These are phyloP conservation scores for Gonium pectorale DNA, from an alignment of 139 green algal species.

Conservation along the genomic window DNA sequence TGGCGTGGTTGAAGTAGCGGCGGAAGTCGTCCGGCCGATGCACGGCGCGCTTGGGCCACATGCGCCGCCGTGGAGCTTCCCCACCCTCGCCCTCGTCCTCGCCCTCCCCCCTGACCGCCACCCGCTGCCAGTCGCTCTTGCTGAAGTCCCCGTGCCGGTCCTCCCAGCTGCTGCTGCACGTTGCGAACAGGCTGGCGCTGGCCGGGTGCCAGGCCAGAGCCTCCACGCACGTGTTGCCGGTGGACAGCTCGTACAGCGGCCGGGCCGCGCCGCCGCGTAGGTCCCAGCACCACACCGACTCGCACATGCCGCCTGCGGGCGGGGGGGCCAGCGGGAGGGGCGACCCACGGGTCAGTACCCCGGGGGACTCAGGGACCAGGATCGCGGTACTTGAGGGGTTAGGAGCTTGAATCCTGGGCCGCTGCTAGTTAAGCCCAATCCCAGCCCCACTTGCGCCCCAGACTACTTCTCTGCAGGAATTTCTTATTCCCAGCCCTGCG, in stretches of 20 bases:
- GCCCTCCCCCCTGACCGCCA: neutral
- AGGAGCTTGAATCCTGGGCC: neutral
- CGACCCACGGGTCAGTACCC: too few species aligned
- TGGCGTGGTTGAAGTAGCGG: neutral
- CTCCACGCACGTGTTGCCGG: neutral
- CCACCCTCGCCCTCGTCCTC: neutral
- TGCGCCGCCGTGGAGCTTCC: neutral
- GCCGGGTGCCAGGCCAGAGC: constrained; percentile 16
- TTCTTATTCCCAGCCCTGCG: neutral
- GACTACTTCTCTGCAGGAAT: neutral
- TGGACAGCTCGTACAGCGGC: constrained; percentile 28
- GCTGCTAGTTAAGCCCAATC: neutral
- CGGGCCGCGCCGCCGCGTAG: neutral
- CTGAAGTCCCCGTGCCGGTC: neutral
- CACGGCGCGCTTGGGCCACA: neutral
- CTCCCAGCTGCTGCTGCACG: neutral
- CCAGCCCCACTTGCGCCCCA: neutral
- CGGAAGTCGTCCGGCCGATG: constrained; percentile 1
- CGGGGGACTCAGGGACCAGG: too few species aligned
- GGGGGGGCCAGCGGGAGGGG: neutral
- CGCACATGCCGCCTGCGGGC: neutral
- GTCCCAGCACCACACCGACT: constrained; percentile 22
- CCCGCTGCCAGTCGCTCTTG: neutral
- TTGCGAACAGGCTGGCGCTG: constrained; percentile 1
- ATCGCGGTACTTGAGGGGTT: too few species aligned